Evolutionary conservation across 176 grass and related monocot genomes (phyloP).

Genomic region (Aegilops sharonensis): DNA sequence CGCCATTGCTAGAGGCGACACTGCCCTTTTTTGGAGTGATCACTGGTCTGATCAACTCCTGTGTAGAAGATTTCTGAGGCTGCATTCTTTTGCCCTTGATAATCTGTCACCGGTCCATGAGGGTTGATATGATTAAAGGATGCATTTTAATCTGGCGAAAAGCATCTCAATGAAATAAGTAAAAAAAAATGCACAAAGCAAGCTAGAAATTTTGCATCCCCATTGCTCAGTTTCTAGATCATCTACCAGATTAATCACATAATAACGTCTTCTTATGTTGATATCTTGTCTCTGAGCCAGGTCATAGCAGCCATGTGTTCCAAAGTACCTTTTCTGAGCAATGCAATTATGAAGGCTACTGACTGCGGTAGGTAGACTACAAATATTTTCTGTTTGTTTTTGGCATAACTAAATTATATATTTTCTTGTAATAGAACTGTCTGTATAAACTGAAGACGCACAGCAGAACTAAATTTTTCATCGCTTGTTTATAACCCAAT

Average conservation of each 20-base stretch:
- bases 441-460: background rate
- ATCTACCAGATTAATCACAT: background rate
- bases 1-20: background rate
- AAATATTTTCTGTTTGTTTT: background rate
- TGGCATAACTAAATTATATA: background rate
- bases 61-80: background rate
- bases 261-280: background rate
- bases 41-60: background rate
- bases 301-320: constrained; percentile 85
- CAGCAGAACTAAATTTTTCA: background rate
- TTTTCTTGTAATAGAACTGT: background rate
- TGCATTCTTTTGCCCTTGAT: background rate
- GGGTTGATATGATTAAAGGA: background rate
- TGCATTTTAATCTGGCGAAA: background rate
- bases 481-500: background rate
- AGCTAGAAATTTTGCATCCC: background rate
- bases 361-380: constrained; percentile 55
- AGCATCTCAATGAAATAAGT: background rate
- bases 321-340: constrained; percentile 87
- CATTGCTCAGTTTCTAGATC: background rate
- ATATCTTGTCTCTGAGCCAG: constrained; percentile 38
- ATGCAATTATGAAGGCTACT: constrained; percentile 82
- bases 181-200: background rate
- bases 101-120: background rate
- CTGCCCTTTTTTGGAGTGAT: background rate